Evolutionary conservation across 371 early-diverging fungal species (phyloP).

Genomic region (Mucor indicus): DNA sequence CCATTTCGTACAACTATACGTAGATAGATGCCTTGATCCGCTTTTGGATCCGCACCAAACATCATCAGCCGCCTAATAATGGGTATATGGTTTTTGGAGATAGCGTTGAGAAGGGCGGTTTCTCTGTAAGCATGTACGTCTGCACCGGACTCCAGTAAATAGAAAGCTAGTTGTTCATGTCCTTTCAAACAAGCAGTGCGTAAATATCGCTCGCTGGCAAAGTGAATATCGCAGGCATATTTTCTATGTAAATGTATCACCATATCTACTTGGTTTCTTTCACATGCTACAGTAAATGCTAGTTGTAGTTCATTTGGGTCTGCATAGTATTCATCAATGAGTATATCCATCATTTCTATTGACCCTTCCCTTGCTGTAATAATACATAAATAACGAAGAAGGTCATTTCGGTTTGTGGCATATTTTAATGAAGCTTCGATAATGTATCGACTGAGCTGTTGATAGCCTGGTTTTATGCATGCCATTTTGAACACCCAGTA

Average conservation of each 20-base stretch:
- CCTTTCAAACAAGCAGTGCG: conserved; percentile 56
- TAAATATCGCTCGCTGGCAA: conserved; percentile 21
- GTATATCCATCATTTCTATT: conserved; percentile 22
- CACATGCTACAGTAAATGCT: conserved; percentile 25
- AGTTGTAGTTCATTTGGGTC: conserved; percentile 13
- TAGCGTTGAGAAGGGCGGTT: conserved; percentile 37
- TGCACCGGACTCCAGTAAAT: conserved; percentile 50
- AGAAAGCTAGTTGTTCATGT: conserved; percentile 49
- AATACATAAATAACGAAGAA: conserved; percentile 7
- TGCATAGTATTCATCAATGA: conserved; percentile 19
- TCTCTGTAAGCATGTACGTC: conserved; percentile 42
- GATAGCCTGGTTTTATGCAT: conserved; percentile 16
- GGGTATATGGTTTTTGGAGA: conserved; percentile 17
- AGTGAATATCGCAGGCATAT: conserved; percentile 23
- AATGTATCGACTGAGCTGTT: conserved; percentile 2
- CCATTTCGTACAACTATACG: conserved; percentile 18
- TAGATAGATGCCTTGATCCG: conserved; percentile 23
- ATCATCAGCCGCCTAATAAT: conserved; percentile 23
- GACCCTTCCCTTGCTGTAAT: conserved; percentile 31
- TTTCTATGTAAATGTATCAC: conserved; percentile 21
- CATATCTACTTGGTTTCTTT: conserved; percentile 24
- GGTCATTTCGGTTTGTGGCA: not conserved
- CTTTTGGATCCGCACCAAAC: conserved; percentile 27
- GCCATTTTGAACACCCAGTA: conserved; percentile 22
- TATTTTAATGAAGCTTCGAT: too few species aligned